Evolutionary conservation across 495 filamentous ascomycete species (phyloP).

Genomic region (Daldinia loculata): DNA sequence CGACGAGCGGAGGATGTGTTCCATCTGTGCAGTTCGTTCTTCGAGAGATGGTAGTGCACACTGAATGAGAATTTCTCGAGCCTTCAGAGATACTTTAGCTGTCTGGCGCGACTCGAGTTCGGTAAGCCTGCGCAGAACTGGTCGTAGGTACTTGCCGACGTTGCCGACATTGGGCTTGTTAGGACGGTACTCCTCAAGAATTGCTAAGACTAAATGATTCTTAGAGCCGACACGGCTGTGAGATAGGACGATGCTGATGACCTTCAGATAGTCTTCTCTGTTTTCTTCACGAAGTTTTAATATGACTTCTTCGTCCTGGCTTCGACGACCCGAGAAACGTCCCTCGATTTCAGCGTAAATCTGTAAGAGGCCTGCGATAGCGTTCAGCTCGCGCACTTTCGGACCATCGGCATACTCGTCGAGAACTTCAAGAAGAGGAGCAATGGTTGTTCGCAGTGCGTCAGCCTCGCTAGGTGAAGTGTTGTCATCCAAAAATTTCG

Average conservation of each 20-base stretch:
- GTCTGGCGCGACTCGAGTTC: conserved; percentile 90
- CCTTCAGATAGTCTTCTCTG: conserved; percentile 85
- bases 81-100: conserved; percentile 96
- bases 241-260: conserved; percentile 88
- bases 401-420: conserved; percentile 85
- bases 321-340: conserved; percentile 83
- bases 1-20: conserved; percentile 95
- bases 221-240: conserved; percentile 92
- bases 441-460: conserved; percentile 74
- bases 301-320: conserved; percentile 93
- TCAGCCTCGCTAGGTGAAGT: conserved; percentile 68
- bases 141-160: conserved; percentile 86
- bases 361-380: conserved; percentile 79
- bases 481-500: conserved; percentile 90
- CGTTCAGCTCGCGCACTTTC: conserved; percentile 87
- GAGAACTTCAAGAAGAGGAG: conserved; percentile 83
- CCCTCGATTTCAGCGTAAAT: conserved; percentile 84
- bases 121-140: conserved; percentile 81
- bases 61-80: conserved; percentile 95
- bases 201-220: conserved; percentile 92
- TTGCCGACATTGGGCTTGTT: conserved; percentile 92
- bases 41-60: conserved; percentile 95
- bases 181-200: conserved; percentile 91
- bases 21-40: conserved; percentile 95
- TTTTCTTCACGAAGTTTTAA: conserved; percentile 94